Percentiles rank a stretch among this genome's conserved stretches.
Evolutionary conservation across 805 yeast genomes (phyloP).

Genomic region (Phaffomyces antillensis): DNA sequence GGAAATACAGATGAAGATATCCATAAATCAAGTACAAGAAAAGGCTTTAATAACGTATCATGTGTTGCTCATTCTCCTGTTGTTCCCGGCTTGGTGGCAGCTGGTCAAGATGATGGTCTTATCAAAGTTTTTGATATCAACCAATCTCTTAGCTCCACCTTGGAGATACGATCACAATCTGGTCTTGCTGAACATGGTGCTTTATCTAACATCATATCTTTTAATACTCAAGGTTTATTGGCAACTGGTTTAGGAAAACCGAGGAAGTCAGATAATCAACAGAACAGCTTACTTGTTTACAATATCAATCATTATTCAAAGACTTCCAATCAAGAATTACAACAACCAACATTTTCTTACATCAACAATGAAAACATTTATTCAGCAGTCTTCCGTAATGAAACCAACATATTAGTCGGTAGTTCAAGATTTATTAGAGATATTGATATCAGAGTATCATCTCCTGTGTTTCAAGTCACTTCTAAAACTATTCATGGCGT

Average conservation of each 20-base stretch:
- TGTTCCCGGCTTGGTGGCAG: constrained; percentile 55
- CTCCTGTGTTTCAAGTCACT: constrained; percentile 65
- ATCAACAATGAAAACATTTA: constrained; percentile 70
- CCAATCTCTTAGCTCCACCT: constrained; percentile 18
- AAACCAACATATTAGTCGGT: constrained; percentile 59
- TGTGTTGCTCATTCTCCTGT: constrained; percentile 56
- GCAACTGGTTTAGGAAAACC: constrained; percentile 72
- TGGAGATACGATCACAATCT: constrained; percentile 11
- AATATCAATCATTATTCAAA: constrained; percentile 57
- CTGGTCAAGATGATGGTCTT: constrained; percentile 68
- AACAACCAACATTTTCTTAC: constrained; percentile 49
- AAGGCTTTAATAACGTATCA: constrained; percentile 63
- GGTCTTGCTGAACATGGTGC: constrained; percentile 52
- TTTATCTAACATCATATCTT: constrained; percentile 59
- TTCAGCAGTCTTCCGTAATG: constrained; percentile 60
- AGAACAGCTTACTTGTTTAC: constrained; percentile 69
- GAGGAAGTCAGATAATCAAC: constrained; percentile 34
- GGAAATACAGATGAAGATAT: constrained; percentile 38
- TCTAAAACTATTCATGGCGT: constrained; percentile 67
- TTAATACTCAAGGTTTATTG: constrained; percentile 55
- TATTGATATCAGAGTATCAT: constrained; percentile 60
- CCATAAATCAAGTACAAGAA: constrained; percentile 41
- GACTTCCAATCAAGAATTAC: constrained; percentile 40
- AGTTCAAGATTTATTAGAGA: constrained; percentile 73
- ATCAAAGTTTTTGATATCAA: constrained; percentile 57